Base-by-base conservation (phyloP, 208 protist species). In the Acanthamoeba healyi region DNA sequence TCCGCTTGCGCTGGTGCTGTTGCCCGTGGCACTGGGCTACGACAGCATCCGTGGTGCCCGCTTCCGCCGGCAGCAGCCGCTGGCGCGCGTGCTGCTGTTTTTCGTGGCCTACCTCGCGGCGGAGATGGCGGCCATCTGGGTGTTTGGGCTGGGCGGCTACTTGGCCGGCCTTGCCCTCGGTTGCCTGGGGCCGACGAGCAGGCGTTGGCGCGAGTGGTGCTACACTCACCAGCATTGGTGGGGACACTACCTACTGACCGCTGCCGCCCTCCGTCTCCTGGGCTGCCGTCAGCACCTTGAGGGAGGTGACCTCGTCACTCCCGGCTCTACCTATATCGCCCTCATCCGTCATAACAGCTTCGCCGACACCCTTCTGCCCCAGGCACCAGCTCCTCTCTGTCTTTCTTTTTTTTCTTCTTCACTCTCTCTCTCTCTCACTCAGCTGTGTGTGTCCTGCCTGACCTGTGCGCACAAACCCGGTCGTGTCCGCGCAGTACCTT, bases 291-390 rank as follows among this genome's bases (percentile, higher is more conserved):
- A 84, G 74, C 34, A 84, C 17, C 74, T 44, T 12, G 74, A 84
- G 19, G 44, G 42, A 22, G 74, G 9, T 5, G 10, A 54, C 38
- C 42, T 84, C 74, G 74, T 84, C 38, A 84, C 44, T 4, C 42
- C 38, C 14, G 34, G 34, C 36, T 29, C 42, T 19, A 84, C 74
- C 36, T 84, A 42, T 38, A 32, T 95, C 58, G 34, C 92, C 4
- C 92, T 95, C 40, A 54, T 94, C 22, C 65, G 94, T 51, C 94
- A 95, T 81, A 93, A 92, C 40, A 82, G 54, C 51, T 94, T 94
- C 65, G 94, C 88, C 24, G 94, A 95, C 94, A 95, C 94, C 34
- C 42, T 95, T 12, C 90, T 95, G n/a, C 94, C 94, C 42, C 94
- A 95, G 94, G 92, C 87, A 46, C 42, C n/a, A 10, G 7, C 29